Conservation (phyloP, 192 early-diverging fungal species). For the Funneliformis geosporum region DNA sequence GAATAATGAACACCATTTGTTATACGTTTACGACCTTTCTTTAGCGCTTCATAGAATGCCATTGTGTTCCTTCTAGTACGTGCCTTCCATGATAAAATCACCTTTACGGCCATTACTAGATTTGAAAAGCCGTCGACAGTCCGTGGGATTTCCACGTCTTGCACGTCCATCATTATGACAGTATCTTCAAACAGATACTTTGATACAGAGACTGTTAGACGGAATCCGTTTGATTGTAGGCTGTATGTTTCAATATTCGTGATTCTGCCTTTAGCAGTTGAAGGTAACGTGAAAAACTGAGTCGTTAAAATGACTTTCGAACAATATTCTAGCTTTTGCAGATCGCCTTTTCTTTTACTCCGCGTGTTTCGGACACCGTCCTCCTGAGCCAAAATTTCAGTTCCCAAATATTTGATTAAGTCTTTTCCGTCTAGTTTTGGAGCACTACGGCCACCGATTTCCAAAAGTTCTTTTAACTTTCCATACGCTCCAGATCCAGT, state of each 20-base stretch:
- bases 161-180: not conserved
- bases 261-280: not conserved
- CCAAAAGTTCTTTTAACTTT: slow-evolving; percentile 15
- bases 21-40: not conserved
- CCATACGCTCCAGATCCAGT: slow-evolving; percentile 1
- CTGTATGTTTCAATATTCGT: slow-evolving; percentile 6
- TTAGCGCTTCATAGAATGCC: slow-evolving; percentile 4
- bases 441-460: not conserved
- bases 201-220: slow-evolving; percentile 10
- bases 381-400: slow-evolving; percentile 13
- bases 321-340: slow-evolving; percentile 17
- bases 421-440: slow-evolving; percentile 15
- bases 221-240: slow-evolving; percentile 18
- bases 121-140: slow-evolving; percentile 17
- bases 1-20: slow-evolving; percentile 3
- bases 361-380: not conserved
- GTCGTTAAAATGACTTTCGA: slow-evolving; percentile 16
- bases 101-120: slow-evolving; percentile 5
- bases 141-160: slow-evolving; percentile 7
- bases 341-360: slow-evolving; percentile 10
- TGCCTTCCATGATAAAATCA: slow-evolving; percentile 4
- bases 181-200: slow-evolving; percentile 22
- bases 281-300: slow-evolving; percentile 13
- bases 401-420: slow-evolving; percentile 10
- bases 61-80: slow-evolving; percentile 25